Base-by-base conservation (phyloP, 2,329 filamentous ascomycete genomes). In the Coniosporium uncinatum region DNA sequence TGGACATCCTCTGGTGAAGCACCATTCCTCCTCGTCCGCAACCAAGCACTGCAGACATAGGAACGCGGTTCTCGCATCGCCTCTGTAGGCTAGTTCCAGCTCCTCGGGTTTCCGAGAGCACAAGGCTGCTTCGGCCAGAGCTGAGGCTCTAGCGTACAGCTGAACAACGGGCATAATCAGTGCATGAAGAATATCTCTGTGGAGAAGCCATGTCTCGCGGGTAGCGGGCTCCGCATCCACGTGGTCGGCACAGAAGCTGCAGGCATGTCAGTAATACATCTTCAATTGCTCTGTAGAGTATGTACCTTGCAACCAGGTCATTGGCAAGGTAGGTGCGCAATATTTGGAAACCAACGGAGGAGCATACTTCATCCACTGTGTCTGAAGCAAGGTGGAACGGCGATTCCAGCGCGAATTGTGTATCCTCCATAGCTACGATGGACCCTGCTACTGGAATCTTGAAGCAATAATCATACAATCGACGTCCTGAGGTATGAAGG, bases 1-100 rank as follows among this genome's bases (percentile, higher is more conserved):
- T 22, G 76, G 75, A 54, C 77, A 80, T 20, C 75, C 74, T 20
- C 66, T 58, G 2, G 73, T 76, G 43, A 69, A 60, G 50, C 73
- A 77, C 75, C 75, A 80, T 5, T 78, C 71, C 44, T 72, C 69
- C 47, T 76, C 75, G 39, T 78, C 75, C 11, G 61, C 63, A 18
- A 80, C 55, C 44, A 79, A 77, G 56, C 74, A 79, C 46, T 78
- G 72, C 27, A 81, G 63, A 68, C 75, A 79, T 40, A 78, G 60
- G 51, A 76, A 80, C 1, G 76, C 75, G 44, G 69, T 69, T 35
- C 76, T 69, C 4, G 75, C 75, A 40, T 75, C 70, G 4, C 73
- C 73, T 2, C 69, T 65, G 54, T 78, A 80, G 3, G 75, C 76
- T 33, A 75, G 66, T 51, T 79, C 76, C 4, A 75, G 66, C 42